These are phyloP conservation scores for Pseudonitzschia multiseries DNA, from an alignment of 108 stramenopile species.

Conservation along the genomic window DNA sequence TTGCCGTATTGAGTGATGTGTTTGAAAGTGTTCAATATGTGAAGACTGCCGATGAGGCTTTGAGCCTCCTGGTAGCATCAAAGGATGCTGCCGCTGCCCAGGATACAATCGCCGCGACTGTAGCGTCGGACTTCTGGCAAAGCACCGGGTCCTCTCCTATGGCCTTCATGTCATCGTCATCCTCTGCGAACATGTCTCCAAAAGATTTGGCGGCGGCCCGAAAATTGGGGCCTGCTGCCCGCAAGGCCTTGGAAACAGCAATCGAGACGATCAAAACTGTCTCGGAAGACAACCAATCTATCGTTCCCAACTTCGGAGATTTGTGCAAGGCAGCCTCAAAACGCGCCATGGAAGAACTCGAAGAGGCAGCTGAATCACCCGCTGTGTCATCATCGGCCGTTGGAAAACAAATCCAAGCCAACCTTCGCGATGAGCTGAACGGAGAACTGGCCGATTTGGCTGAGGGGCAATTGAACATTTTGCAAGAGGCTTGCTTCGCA, in stretches of 20 bases:
- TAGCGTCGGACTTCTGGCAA: conserved; percentile 41
- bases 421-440: conserved; percentile 52
- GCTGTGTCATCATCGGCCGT: conserved; percentile 31
- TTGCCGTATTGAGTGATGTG: conserved; percentile 56
- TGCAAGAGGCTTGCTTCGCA: conserved; percentile 60
- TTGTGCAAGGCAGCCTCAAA: conserved; percentile 66
- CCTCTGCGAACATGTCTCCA: conserved; percentile 42
- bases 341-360: conserved; percentile 55
- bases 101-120: conserved; percentile 27
- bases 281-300: conserved; percentile 32
- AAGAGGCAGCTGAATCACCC: conserved; percentile 31
- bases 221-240: conserved; percentile 50
- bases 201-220: conserved; percentile 74
- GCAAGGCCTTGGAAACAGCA: conserved; percentile 45
- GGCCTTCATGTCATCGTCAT: conserved; percentile 32
- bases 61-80: conserved; percentile 44
- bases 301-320: conserved; percentile 77
- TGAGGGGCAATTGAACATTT: conserved; percentile 55
- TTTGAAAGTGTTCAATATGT: conserved; percentile 74
- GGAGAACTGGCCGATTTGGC: conserved; percentile 64
- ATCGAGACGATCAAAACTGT: conserved; percentile 28
- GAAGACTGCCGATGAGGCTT: conserved; percentile 41
- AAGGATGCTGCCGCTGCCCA: conserved; percentile 40
- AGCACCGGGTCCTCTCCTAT: conserved; percentile 31
- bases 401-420: conserved; percentile 57